A percentile compares a stretch with the other conserved stretches of the same genome.
phyloP scores from a whole-genome alignment of 441 rosid species.

The Mallotus japonicus region DNA sequence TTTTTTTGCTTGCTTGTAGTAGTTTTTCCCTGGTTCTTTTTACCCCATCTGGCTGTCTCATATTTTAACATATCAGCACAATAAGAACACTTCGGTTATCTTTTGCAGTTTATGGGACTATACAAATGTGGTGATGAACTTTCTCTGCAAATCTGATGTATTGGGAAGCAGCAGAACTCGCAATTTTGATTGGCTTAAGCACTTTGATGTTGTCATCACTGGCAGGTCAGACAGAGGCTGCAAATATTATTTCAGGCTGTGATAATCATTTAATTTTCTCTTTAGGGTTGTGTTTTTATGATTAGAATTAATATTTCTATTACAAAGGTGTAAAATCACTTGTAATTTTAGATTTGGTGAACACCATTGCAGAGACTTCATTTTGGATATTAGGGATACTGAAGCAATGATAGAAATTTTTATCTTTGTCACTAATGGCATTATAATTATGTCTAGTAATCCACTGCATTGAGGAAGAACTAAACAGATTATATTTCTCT shows the following conservation, averaged over 20 bases:
- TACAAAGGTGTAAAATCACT: too few relatives aligned
- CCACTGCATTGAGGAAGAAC: not conserved
- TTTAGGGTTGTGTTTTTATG: not conserved
- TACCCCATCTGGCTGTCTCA: not conserved
- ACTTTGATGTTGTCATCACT: conserved; percentile 90
- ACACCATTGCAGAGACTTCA: not conserved
- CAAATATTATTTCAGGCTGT: too few relatives aligned
- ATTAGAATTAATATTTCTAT: not conserved
- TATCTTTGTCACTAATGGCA: not conserved
- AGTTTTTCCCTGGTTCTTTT: not conserved
- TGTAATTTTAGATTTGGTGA: not conserved
- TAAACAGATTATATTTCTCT: not conserved
- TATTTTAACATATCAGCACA: not conserved
- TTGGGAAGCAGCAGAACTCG: conserved; percentile 37
- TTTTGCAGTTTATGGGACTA: conserved; percentile 97
- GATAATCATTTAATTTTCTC: not conserved
- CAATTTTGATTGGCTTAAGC: conserved; percentile 87
- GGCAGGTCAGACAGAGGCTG: conserved; percentile 56
- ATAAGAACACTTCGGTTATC: not conserved
- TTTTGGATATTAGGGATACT: not conserved
- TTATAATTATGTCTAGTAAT: not conserved
- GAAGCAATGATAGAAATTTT: not conserved
- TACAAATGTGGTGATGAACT: conserved; percentile 94
- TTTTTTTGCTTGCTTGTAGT: not conserved
- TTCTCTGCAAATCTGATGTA: conserved; percentile 64